These are phyloP conservation scores for Aphanocladium album DNA, from an alignment of 2,329 filamentous ascomycete species.

Conservation along the genomic window DNA sequence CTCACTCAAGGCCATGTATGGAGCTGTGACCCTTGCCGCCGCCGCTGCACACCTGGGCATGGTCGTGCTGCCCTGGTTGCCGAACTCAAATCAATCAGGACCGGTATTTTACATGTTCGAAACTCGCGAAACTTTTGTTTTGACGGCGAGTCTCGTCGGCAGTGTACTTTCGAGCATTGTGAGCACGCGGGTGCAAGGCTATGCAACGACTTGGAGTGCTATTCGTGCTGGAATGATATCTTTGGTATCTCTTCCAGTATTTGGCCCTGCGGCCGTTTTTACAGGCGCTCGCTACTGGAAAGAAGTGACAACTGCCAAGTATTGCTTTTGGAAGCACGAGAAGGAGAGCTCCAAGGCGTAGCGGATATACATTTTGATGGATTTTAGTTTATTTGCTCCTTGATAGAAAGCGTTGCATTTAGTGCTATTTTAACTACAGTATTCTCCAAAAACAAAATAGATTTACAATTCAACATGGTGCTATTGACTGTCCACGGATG, in stretches of 20 bases:
- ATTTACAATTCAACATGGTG: too few species aligned
- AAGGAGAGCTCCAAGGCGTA: background rate
- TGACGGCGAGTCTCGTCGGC: background rate
- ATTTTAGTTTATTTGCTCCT: background rate
- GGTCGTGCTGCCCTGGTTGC: background rate
- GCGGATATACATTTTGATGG: background rate
- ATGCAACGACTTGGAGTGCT: background rate
- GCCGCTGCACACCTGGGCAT: background rate
- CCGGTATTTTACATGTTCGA: background rate
- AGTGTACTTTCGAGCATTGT: background rate
- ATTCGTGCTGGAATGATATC: background rate
- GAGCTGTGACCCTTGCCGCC: background rate
- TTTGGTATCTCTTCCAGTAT: background rate
- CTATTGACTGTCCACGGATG: too few species aligned
- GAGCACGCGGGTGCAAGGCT: background rate
- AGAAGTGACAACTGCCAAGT: slow-evolving; percentile 1
- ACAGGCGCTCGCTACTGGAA: background rate
- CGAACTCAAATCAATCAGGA: background rate
- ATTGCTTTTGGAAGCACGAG: slow-evolving; percentile 5
- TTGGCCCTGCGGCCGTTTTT: background rate
- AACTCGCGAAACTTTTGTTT: background rate
- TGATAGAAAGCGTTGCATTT: background rate
- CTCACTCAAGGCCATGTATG: background rate
- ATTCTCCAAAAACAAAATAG: background rate
- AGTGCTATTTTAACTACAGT: background rate